Conservation (phyloP, 1,139 yeast species). For the Zygoascus sp. region DNA sequence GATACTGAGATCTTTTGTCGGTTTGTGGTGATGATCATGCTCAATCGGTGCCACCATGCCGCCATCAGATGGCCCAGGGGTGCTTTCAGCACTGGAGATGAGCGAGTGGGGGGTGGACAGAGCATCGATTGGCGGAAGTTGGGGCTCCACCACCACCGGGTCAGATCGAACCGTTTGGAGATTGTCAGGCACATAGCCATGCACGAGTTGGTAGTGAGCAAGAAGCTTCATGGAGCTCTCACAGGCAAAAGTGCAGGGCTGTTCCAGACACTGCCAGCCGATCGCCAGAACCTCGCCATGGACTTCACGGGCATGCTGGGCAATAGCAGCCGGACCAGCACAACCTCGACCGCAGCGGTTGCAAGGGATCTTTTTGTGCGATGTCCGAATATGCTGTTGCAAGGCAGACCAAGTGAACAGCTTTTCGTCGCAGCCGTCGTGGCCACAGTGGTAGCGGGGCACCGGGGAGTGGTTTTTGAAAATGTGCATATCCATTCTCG, state of each 20-base stretch:
- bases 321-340: conserved; percentile 66
- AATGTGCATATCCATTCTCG: conserved; percentile 34
- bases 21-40: not conserved
- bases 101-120: conserved; percentile 2
- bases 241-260: conserved; percentile 14
- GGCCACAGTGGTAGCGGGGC: conserved; percentile 45
- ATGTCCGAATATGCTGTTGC: conserved; percentile 64
- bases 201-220: conserved; percentile 41
- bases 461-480: conserved; percentile 30
- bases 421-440: conserved; percentile 56
- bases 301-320: conserved; percentile 52
- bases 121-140: conserved; percentile 6
- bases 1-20: conserved; percentile 16
- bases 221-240: conserved; percentile 32
- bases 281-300: conserved; percentile 15
- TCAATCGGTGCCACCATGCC: too few species aligned
- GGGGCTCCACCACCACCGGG: not conserved
- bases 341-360: conserved; percentile 64
- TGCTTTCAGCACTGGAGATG: conserved; percentile 13
- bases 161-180: conserved; percentile 9
- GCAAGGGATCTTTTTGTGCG: conserved; percentile 71
- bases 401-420: conserved; percentile 76
- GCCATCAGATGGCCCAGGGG: conserved; percentile 6
- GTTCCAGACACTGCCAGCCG: conserved; percentile 23
- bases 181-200: conserved; percentile 32